Evolutionary conservation across 1,139 yeast species (phyloP), one percentile per base, ranked within the genome.

Genomic region (Kazachstania sp.): DNA sequence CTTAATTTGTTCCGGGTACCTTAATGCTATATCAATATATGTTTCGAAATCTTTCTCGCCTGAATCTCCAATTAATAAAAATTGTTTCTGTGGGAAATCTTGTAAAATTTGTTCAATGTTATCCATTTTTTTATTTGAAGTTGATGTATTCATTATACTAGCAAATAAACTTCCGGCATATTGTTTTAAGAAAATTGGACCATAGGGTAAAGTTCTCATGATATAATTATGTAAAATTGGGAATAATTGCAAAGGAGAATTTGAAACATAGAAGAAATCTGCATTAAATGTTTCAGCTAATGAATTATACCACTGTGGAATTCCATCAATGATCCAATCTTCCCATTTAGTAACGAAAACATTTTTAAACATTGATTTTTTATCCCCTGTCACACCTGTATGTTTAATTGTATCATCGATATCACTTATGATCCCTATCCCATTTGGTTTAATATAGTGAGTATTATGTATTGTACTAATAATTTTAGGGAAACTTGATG

Each of bases 11-110:
- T 71, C 68, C 0, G 95, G 95, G 57, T 70, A 79, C 30, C 64
- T 56, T 36, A 69, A 65, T 0, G 95, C 87, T 36, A 87, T 68
- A 37, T 83, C 84, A 5, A 79, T 75, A 61, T 92, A 94, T 0
- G 97, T 95, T 60, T 94, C 98, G 42, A 92, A 71, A 67, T 94
- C 99, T 53, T 83, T 82, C 62, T 94, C 98, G 1, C 98, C 97
- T 1, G 97, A 83, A 64, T 94, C 99, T 19, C 99, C 99, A 26
- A 92, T 75, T 48, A 95, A 71, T 19, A 92, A 73, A 61, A 92
- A 92, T 58, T 77, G 79, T 54, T 90, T 80, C 1, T 77, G 55
- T 0, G 95, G 90, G 60, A 87, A 90, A 59, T 90, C 96, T 2
- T 67, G 64, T 29, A 87, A 57, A n/a, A 92, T 76, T 50, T 77